phyloP scores from a whole-genome alignment of 2,329 filamentous ascomycete genomes.

The Trichoderma oligosporum region DNA sequence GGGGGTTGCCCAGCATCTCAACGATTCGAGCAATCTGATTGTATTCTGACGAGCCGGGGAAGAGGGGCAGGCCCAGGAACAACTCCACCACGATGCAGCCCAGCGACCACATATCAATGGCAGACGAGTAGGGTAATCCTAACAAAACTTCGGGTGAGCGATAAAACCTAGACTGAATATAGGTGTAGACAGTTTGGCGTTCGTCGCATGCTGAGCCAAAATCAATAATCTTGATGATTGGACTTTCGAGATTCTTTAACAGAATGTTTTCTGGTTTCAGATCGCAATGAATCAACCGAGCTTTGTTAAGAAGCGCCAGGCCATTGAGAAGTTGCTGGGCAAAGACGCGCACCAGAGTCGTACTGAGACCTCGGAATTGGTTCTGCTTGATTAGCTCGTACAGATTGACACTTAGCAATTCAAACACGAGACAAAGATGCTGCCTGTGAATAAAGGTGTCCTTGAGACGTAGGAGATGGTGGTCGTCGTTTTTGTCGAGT shows the following conservation, averaged over 20 bases:
- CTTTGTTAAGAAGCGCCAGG: slow-evolving; percentile 88
- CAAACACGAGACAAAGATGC: slow-evolving; percentile 94
- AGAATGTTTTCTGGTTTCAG: slow-evolving; percentile 97
- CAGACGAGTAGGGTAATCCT: slow-evolving; percentile 94
- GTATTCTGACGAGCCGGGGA: slow-evolving; percentile 96
- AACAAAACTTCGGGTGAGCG: slow-evolving; percentile 92
- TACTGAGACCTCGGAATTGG: slow-evolving; percentile 95
- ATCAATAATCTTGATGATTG: slow-evolving; percentile 99
- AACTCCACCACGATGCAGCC: slow-evolving; percentile 98
- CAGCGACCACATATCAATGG: slow-evolving; percentile 99
- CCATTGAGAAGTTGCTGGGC: slow-evolving; percentile 95
- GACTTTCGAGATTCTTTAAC: slow-evolving; percentile 95
- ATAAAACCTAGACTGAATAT: slow-evolving; percentile 98
- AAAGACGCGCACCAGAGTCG: slow-evolving; percentile 93
- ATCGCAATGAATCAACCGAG: slow-evolving; percentile 95
- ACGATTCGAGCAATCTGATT: slow-evolving; percentile 97
- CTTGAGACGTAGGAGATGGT: slow-evolving; percentile 88
- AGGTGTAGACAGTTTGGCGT: slow-evolving; percentile 96
- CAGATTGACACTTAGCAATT: slow-evolving; percentile 92
- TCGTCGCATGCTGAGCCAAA: slow-evolving; percentile 98
- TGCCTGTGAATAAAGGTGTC: slow-evolving; percentile 98
- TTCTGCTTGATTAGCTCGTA: slow-evolving; percentile 99
- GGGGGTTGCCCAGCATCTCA: slow-evolving; percentile 95
- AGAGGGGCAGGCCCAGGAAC: slow-evolving; percentile 89
- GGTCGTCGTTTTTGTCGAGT: slow-evolving; percentile 98